Evolutionary conservation across 257 asterid genomes (phyloP).

Genomic region (Solanum pimpinellifolium): DNA sequence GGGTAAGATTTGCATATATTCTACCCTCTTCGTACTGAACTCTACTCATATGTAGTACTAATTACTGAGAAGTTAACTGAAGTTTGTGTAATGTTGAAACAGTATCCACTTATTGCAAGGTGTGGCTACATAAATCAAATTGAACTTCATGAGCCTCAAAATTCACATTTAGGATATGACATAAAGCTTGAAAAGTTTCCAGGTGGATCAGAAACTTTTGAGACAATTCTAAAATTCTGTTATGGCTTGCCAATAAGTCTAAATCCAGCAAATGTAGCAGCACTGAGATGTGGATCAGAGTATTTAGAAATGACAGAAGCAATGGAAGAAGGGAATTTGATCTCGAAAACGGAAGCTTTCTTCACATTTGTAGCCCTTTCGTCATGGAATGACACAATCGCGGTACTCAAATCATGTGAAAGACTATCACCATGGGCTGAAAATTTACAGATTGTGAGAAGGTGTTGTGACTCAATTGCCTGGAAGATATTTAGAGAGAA

Average conservation of each 20-base stretch:
- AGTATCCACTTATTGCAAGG: slow-evolving; percentile 59
- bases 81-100: slow-evolving; percentile 20
- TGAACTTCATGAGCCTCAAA: slow-evolving; percentile 21
- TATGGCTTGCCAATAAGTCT: slow-evolving; percentile 49
- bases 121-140: slow-evolving; percentile 46
- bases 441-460: slow-evolving; percentile 72
- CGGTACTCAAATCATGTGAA: slow-evolving; percentile 56
- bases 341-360: slow-evolving; percentile 68
- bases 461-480: slow-evolving; percentile 68
- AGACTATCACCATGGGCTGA: slow-evolving; percentile 76
- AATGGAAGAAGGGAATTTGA: slow-evolving; percentile 72
- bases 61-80: background rate
- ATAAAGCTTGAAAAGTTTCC: slow-evolving; percentile 60
- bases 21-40: background rate
- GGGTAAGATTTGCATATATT: background rate
- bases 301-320: slow-evolving; percentile 74
- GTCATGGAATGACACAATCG: slow-evolving; percentile 63
- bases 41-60: background rate
- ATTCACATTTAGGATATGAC: slow-evolving; percentile 23
- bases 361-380: slow-evolving; percentile 72
- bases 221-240: slow-evolving; percentile 43
- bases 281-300: slow-evolving; percentile 74
- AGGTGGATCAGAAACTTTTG: slow-evolving; percentile 73
- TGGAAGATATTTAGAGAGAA: slow-evolving; percentile 46
- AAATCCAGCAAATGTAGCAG: slow-evolving; percentile 46